Base-by-base conservation (phyloP, 306 rosid species). In the Psophocarpus tetragonolobus region DNA sequence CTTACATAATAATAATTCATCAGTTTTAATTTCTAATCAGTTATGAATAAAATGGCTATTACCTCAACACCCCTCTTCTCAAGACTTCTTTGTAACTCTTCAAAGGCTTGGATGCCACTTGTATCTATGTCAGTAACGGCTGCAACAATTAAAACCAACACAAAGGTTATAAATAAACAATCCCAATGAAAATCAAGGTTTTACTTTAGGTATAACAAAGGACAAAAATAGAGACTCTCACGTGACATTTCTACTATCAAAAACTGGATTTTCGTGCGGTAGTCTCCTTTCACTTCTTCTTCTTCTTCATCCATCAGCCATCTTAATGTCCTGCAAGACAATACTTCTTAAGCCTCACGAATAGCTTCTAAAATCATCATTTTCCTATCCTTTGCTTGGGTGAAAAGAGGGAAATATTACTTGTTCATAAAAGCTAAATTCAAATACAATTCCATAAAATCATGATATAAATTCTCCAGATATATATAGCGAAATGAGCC, bases 171-270 rank as follows among this genome's bases (percentile, higher is more conserved):
- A 48, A 67, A 75, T 71, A 75, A 0, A 53, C 26, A 18, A 33
- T 29, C 61, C 45, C 6, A 60, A 9, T n/a, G 36, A 61, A 56
- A 71, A 56, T 44, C 42, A 74, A 57, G 66, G 68, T 54, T 32
- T 71, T 44, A 36, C 51, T 41, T 21, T 73, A 18, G 23, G 13
- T 23, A 11, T 66, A 62, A 61, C 18, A 67, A 38, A 35, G 24
- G 18, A 11, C 14, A 30, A 66, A 33, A 29, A 9, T 44, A 17
- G 63, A 30, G 63, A 54, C 71, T 63, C 94, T 84, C 67, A 95
- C 98, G 97, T 68, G 98, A 92, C 97, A 95, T 95, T 82, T 95
- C 97, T 68, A 92, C 90, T 38, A 94, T 85, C 88, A 92, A 77
- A 87, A 83, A 91, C 74, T 88, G 93, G 85, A 91, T 87, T 77